A percentile compares a stretch with the other conserved stretches of the same genome.
These are phyloP conservation scores for Mortierella alpina DNA, from an alignment of 192 early-diverging fungal species.

Conservation along the genomic window DNA sequence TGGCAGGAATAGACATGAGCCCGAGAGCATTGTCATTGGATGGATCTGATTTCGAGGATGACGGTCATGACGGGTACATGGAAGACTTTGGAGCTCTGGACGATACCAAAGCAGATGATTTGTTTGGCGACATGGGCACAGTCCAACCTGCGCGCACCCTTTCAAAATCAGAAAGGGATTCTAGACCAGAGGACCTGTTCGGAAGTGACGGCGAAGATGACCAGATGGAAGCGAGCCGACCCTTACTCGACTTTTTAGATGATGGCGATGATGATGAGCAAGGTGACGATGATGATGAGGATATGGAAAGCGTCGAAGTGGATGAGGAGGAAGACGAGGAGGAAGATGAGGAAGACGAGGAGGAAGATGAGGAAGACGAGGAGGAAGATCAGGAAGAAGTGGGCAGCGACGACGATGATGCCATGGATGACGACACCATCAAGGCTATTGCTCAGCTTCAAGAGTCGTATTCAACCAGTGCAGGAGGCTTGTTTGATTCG, in stretches of 20 bases:
- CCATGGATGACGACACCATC: conserved; percentile 45
- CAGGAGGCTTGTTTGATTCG: conserved; percentile 44
- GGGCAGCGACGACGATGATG: conserved; percentile 34
- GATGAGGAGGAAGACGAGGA: conserved; percentile 31
- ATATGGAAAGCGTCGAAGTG: conserved; percentile 29
- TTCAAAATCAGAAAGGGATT: conserved; percentile 30
- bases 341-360: conserved; percentile 8
- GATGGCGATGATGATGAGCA: conserved; percentile 39
- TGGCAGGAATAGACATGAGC: conserved; percentile 47
- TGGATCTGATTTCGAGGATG: conserved; percentile 38
- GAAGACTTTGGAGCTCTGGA: conserved; percentile 26
- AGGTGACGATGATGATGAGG: conserved; percentile 20
- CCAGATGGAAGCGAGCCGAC: conserved; percentile 1
- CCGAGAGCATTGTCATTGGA: conserved; percentile 34
- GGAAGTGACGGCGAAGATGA: conserved; percentile 37
- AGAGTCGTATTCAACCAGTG: conserved; percentile 10
- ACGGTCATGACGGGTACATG: conserved; percentile 15
- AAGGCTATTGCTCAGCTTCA: conserved; percentile 40
- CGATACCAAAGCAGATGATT: conserved; percentile 36
- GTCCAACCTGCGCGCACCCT: not conserved
- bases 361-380: conserved; percentile 21
- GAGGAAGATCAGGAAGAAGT: conserved; percentile 40
- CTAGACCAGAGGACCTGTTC: conserved; percentile 41
- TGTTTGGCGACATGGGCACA: conserved; percentile 38
- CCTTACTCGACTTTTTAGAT: conserved; percentile 40